Evolutionary conservation across 306 rosid species (phyloP).

Genomic region (Quercus suber): DNA sequence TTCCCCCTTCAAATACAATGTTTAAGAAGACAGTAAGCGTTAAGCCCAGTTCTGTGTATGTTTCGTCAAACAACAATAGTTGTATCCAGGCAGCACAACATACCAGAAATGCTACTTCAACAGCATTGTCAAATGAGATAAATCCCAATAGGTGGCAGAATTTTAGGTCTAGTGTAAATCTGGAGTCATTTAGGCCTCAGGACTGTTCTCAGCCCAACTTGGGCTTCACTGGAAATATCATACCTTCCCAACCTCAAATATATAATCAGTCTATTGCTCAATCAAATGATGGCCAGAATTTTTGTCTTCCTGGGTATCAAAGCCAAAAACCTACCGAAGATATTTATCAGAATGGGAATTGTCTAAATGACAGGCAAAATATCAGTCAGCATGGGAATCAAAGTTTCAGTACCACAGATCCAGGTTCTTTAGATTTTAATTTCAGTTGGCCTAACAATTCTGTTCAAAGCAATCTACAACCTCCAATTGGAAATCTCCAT

Average conservation of each 20-base stretch:
- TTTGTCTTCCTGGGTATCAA: conserved; percentile 28
- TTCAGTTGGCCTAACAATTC: conserved; percentile 30
- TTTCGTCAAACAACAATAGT: conserved; percentile 28
- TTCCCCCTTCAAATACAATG: conserved; percentile 20
- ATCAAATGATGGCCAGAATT: conserved; percentile 15
- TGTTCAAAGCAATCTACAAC: conserved; percentile 22
- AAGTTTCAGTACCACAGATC: conserved; percentile 11
- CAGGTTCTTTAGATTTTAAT: conserved; percentile 22
- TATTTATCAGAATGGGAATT: conserved; percentile 25
- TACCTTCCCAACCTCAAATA: conserved; percentile 28
- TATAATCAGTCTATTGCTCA: conserved; percentile 30
- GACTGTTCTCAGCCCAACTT: conserved; percentile 22
- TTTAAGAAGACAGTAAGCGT: conserved; percentile 30
- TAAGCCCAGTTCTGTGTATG: conserved; percentile 14
- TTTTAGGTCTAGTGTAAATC: conserved; percentile 7
- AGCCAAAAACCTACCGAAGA: conserved; percentile 23
- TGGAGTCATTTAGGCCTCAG: conserved; percentile 5
- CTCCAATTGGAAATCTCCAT: conserved; percentile 15
- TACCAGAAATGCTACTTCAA: conserved; percentile 18
- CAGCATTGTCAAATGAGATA: conserved; percentile 20
- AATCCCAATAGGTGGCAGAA: conserved; percentile 21
- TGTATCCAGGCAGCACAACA: conserved; percentile 17
- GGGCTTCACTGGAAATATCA: conserved; percentile 14
- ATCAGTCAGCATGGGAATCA: conserved; percentile 18
- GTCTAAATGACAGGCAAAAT: conserved; percentile 10